Conservation (phyloP, 768 basidiomycete species). For the Collybiopsis luxurians region DNA sequence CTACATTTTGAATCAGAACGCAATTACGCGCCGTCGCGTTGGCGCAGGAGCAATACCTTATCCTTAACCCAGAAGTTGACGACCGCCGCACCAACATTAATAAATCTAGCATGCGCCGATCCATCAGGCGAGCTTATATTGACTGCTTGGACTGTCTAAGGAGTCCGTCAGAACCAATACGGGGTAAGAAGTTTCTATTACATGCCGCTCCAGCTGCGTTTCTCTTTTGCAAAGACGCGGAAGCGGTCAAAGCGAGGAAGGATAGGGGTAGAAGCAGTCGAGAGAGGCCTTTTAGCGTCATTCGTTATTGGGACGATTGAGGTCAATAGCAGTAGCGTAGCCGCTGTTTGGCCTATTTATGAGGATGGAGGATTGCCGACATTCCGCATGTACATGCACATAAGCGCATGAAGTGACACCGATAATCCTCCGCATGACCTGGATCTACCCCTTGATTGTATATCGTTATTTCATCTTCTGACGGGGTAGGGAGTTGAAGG, state of each 20-base stretch:
- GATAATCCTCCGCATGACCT: no score
- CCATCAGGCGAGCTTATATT: constrained; percentile 7
- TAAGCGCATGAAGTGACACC: no score
- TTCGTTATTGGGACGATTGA: not conserved
- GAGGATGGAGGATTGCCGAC: no score
- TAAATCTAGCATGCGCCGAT: constrained; percentile 4
- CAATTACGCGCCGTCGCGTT: not conserved
- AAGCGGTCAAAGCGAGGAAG: not conserved
- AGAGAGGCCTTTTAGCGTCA: not conserved
- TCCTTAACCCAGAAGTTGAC: constrained; percentile 49
- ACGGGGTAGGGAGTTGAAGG: no score
- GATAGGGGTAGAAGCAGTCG: not conserved
- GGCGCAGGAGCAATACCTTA: constrained; percentile 24
- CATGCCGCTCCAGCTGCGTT: not conserved
- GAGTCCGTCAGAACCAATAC: no score
- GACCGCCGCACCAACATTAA: constrained; percentile 34
- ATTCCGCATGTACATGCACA: no score
- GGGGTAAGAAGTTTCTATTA: not conserved
- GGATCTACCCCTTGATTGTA: no score
- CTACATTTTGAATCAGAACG: constrained; percentile 10
- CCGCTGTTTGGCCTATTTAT: no score
- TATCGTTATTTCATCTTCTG: no score
- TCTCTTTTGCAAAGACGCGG: not conserved
- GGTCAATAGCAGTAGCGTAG: no score
- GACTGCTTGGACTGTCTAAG: constrained; percentile 1